phyloP scores from a whole-genome alignment of 176 grass and related monocot species.

The Metroxylon sagu region DNA sequence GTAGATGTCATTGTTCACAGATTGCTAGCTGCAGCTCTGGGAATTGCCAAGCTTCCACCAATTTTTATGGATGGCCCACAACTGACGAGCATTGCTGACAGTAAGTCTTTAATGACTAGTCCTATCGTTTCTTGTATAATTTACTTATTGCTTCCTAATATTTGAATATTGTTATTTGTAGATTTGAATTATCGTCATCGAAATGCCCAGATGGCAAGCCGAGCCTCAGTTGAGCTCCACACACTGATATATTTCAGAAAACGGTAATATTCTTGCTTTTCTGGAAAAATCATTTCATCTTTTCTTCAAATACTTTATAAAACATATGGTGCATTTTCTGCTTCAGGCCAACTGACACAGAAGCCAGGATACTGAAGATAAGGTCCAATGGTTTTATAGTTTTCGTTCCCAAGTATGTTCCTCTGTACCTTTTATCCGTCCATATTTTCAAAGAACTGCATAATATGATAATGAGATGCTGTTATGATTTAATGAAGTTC shows the following conservation, averaged over 20 bases:
- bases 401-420: conserved; percentile 87
- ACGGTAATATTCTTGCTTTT: conserved; percentile 35
- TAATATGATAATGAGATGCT: too few relatives aligned
- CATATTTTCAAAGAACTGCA: too few relatives aligned
- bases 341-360: conserved; percentile 77
- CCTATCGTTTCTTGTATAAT: neutral
- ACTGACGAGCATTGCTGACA: conserved; percentile 80
- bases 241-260: conserved; percentile 95
- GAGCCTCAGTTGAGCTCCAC: conserved; percentile 92
- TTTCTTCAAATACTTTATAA: too few relatives aligned
- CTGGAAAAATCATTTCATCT: too few relatives aligned
- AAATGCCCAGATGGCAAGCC: conserved; percentile 98
- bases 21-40: conserved; percentile 86
- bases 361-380: conserved; percentile 96
- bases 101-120: conserved; percentile 35
- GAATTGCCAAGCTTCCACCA: conserved; percentile 88
- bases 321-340: neutral
- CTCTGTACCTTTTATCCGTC: neutral
- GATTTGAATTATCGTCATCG: conserved; percentile 89
- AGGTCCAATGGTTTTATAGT: conserved; percentile 98
- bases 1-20: conserved; percentile 96
- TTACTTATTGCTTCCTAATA: conserved; percentile 11
- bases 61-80: conserved; percentile 82
- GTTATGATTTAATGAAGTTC: too few relatives aligned
- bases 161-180: conserved; percentile 32